Evolutionary conservation across 257 asterid genomes (phyloP), one percentile per base, ranked within the genome.

Genomic region (Osmanthus fragrans): DNA sequence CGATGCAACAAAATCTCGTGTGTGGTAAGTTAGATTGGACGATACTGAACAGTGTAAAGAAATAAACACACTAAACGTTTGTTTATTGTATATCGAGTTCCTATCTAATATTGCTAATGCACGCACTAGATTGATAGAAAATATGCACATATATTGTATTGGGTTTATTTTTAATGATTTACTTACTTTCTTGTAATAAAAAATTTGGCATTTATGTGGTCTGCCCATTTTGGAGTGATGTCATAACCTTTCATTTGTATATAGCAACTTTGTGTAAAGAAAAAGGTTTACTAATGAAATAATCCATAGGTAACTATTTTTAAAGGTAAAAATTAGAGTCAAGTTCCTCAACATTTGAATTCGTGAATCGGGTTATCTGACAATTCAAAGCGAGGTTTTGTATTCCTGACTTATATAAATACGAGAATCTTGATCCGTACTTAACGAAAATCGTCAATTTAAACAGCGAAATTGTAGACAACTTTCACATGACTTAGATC

Each of bases 131-230:
- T 36, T 79, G 76, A 68, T 67, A 73, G 77, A 42, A 12, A 34
- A 32, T 45, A 30, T 32, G 74, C 54, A 74, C 23, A 64, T 71
- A 83, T 11, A 11, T 42, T 42, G 51, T 42, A 42, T 12, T 42
- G 51, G 16, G 18, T 42, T 13, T 42, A 42, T 11, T 42, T 40
- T 42, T 42, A 42, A 11, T 42, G 45, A 3, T 42, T 13, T 42
- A 13, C 49, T 23, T 16, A 3, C 27, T 23, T 80, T 64, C 66
- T 12, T 77, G 76, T 32, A 39, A 42, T 77, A 29, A 54, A 66
- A 47, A 75, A 76, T 11, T 56, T 68, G 79, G 73, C 58, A 64
- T 42, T 29, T 84, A 23, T 73, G 32, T 82, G 81, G 66, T 72
- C 30, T 54, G 25, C 27, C 64, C 64, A 42, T 77, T 33, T 67